phyloP scores from a whole-genome alignment of 2,329 filamentous ascomycete genomes.

The Aspergillus uvarum region DNA sequence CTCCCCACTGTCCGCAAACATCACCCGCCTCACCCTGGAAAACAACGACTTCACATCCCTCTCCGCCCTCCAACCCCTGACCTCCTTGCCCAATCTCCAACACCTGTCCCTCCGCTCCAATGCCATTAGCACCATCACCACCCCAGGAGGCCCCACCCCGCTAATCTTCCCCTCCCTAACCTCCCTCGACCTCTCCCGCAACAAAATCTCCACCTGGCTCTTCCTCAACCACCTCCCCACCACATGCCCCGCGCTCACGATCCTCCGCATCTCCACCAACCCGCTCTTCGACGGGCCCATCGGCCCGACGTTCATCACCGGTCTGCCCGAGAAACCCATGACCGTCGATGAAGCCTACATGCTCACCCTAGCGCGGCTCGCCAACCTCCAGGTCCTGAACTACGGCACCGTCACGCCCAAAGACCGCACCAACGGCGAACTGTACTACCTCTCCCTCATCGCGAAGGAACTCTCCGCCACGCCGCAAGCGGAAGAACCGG shows the following conservation, averaged over 20 bases:
- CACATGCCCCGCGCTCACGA: conserved; percentile 70
- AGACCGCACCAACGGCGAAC: conserved; percentile 83
- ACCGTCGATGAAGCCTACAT: conserved; percentile 80
- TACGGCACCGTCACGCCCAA: conserved; percentile 62
- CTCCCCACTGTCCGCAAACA: conserved; percentile 30
- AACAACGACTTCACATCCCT: conserved; percentile 45
- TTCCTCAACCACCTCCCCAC: conserved; percentile 69
- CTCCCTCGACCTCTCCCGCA: conserved; percentile 73
- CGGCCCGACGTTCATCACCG: conserved; percentile 36
- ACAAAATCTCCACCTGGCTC: conserved; percentile 66
- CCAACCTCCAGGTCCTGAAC: conserved; percentile 62
- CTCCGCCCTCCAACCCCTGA: conserved; percentile 48
- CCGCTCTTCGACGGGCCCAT: conserved; percentile 67
- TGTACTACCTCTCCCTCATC: conserved; percentile 88
- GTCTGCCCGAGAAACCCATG: conserved; percentile 41
- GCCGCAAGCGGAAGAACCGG: conserved; percentile 44
- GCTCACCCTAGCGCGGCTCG: conserved; percentile 76
- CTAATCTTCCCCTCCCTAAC: conserved; percentile 58
- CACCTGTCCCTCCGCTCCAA: conserved; percentile 71
- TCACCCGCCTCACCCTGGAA: conserved; percentile 52
- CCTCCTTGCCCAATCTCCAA: conserved; percentile 52
- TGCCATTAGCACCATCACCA: conserved; percentile 55
- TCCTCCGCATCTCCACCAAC: conserved; percentile 80
- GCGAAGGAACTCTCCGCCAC: conserved; percentile 65
- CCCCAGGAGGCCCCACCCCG: conserved; percentile 23